Conservation (phyloP, 345 rosid species). For the Citrus inodora region DNA sequence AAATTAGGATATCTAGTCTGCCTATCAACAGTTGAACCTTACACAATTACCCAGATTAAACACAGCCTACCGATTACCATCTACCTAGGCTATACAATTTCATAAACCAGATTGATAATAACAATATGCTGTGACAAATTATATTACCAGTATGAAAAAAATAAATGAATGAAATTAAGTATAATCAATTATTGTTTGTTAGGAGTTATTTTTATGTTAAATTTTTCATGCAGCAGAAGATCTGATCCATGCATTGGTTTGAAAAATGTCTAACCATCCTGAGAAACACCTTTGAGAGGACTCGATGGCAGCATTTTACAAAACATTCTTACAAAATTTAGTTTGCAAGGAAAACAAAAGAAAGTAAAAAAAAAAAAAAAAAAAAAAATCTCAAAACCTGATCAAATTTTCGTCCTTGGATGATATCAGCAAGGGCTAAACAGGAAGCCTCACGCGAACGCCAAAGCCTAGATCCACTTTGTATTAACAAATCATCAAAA, state of each 20-base stretch:
- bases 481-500: slow-evolving; percentile 71
- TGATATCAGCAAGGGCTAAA: slow-evolving; percentile 89
- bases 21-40: not conserved
- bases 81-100: not conserved
- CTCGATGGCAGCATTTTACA: not conserved
- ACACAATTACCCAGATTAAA: not conserved
- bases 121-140: not conserved
- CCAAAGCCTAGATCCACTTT: slow-evolving; percentile 93
- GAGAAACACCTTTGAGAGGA: not conserved
- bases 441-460: slow-evolving; percentile 97
- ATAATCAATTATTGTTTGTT: too few relatives aligned
- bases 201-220: not conserved
- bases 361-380: not conserved
- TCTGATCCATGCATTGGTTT: not conserved
- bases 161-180: not conserved
- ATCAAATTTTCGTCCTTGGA: slow-evolving; percentile 86
- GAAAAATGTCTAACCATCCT: not conserved
- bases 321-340: not conserved
- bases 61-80: not conserved
- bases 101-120: not conserved
- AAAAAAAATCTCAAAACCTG: slow-evolving; percentile 48
- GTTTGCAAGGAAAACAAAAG: not conserved
- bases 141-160: not conserved
- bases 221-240: not conserved
- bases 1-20: not conserved